Percentiles rank a stretch among this genome's conserved stretches.
phyloP scores from a whole-genome alignment of 768 basidiomycete genomes.

The Boletales sp. region DNA sequence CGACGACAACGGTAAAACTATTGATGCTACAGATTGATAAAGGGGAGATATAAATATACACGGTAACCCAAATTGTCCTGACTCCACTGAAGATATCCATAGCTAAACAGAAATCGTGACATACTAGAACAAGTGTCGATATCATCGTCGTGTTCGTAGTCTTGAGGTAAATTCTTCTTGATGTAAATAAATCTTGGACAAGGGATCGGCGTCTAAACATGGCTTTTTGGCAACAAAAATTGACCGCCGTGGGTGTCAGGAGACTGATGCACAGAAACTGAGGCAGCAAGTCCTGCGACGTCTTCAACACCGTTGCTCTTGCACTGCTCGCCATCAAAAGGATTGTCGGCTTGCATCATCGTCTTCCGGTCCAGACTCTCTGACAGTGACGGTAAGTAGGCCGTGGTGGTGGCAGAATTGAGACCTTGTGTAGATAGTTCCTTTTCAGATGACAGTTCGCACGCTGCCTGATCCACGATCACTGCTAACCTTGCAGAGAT shows the following conservation, averaged over 20 bases:
- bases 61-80: neutral
- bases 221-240: too few relatives aligned
- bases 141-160: neutral
- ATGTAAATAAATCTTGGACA: too few relatives aligned
- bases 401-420: neutral
- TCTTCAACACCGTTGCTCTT: constrained; percentile 13
- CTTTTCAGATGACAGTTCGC: neutral
- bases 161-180: too few relatives aligned
- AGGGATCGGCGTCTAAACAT: too few relatives aligned
- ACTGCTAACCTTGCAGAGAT: neutral
- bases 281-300: constrained; percentile 13
- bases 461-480: constrained; percentile 1
- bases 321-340: neutral
- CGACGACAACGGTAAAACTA: neutral
- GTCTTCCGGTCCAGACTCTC: neutral
- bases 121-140: neutral
- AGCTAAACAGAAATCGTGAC: neutral
- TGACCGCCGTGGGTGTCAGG: neutral
- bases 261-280: constrained; percentile 2
- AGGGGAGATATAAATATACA: neutral
- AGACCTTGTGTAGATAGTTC: neutral
- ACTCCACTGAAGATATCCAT: neutral
- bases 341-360: neutral
- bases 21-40: neutral
- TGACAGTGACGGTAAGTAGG: neutral